A percentile compares a stretch with the other conserved stretches of the same genome.
Evolutionary conservation across 2,329 filamentous ascomycete species (phyloP).

Genomic region (Colletotrichum sp.): DNA sequence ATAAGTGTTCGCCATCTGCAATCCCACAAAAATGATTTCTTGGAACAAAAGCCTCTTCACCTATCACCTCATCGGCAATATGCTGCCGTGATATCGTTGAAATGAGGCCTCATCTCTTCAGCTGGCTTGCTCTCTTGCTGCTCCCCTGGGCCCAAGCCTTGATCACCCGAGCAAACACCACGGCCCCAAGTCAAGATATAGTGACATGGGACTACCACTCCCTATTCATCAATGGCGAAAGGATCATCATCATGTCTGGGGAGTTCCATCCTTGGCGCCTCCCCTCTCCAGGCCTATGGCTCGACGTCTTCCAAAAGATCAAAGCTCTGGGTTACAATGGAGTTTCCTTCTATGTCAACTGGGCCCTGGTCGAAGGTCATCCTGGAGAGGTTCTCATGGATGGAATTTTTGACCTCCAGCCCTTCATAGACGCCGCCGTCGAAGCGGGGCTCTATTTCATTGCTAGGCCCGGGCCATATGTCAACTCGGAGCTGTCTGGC

Average conservation of each 20-base stretch:
- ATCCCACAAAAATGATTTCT: background rate
- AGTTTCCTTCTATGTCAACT: conserved; percentile 75
- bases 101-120: background rate
- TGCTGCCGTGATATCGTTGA: background rate
- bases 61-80: background rate
- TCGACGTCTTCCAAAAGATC: conserved; percentile 77
- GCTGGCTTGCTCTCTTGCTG: background rate
- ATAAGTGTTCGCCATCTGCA: background rate
- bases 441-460: conserved; percentile 75
- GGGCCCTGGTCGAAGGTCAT: conserved; percentile 73
- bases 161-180: background rate
- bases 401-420: conserved; percentile 70
- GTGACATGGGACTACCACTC: conserved; percentile 77
- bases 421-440: conserved; percentile 72
- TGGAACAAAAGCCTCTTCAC: background rate
- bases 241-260: conserved; percentile 73
- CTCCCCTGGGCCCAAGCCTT: background rate
- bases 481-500: conserved; percentile 72
- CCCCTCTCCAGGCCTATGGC: conserved; percentile 45
- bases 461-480: conserved; percentile 69
- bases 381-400: conserved; percentile 68
- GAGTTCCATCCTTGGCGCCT: conserved; percentile 70
- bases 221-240: conserved; percentile 71
- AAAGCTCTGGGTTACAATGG: conserved; percentile 74
- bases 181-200: conserved; percentile 29